Conservation (phyloP, 2,329 filamentous ascomycete genomes). For the Colletotrichum australisinense region DNA sequence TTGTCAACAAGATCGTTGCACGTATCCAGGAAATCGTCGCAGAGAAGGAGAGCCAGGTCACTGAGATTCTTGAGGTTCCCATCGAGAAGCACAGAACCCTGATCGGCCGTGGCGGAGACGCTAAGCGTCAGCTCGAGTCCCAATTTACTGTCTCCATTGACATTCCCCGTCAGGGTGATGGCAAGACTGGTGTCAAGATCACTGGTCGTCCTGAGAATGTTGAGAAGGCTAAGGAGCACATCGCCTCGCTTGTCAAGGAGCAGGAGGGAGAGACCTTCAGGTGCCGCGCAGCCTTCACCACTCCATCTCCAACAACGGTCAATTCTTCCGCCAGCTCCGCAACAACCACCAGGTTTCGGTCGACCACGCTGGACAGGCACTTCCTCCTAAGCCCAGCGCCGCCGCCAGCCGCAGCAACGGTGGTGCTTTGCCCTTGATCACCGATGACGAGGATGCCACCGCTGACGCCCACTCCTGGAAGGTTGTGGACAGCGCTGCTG, state of each 20-base stretch:
- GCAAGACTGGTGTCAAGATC: constrained; percentile 87
- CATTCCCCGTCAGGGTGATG: constrained; percentile 89
- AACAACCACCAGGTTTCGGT: constrained; percentile 90
- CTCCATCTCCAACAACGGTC: constrained; percentile 85
- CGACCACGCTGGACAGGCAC: constrained; percentile 85
- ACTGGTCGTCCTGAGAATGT: constrained; percentile 83
- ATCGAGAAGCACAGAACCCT: constrained; percentile 90
- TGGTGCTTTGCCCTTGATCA: constrained; percentile 86
- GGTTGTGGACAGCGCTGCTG: constrained; percentile 72
- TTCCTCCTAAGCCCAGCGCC: constrained; percentile 75
- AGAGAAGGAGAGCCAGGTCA: constrained; percentile 86
- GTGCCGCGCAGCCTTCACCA: constrained; percentile 89
- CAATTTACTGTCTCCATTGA: constrained; percentile 90
- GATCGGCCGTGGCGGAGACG: constrained; percentile 92
- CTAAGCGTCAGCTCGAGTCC: constrained; percentile 84
- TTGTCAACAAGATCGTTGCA: constrained; percentile 90
- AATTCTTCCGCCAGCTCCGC: constrained; percentile 91
- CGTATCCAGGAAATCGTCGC: constrained; percentile 84
- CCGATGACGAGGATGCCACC: constrained; percentile 77
- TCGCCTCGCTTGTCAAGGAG: constrained; percentile 81
- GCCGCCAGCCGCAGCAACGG: constrained; percentile 64
- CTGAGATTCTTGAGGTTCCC: constrained; percentile 83
- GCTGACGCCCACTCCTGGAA: constrained; percentile 85
- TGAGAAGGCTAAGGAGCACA: constrained; percentile 87
- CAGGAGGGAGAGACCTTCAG: constrained; percentile 90